Conservation (phyloP, 1,139 yeast species). For the Groenewaldozyma auringiensis region DNA sequence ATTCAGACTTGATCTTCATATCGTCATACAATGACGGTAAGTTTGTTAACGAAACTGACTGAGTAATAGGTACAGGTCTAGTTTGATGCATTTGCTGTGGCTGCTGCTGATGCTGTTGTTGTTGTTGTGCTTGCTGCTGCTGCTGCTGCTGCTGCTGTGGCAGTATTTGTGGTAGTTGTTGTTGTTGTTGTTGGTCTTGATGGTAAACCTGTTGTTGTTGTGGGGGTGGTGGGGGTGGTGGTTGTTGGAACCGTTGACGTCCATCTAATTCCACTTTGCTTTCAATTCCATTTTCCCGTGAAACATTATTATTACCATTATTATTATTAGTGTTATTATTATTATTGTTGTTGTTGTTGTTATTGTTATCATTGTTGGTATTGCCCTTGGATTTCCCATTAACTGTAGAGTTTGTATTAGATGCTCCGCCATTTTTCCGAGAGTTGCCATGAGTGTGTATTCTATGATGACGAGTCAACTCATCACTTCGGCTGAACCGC, state of each 20-base stretch:
- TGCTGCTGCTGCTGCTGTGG: conserved; percentile 6
- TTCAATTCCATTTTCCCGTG: too few relatives aligned
- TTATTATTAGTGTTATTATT: conserved; percentile 5
- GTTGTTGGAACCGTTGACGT: neutral
- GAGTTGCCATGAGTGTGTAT: conserved; percentile 77
- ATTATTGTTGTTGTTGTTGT: conserved; percentile 17
- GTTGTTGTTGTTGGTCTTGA: neutral
- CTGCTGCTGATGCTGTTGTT: conserved; percentile 8
- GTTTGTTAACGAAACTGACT: conserved; percentile 13
- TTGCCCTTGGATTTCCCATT: conserved; percentile 6
- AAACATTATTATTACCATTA: conserved; percentile 1
- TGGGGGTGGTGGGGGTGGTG: conserved; percentile 11
- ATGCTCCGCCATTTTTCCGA: conserved; percentile 38
- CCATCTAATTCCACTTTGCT: too few relatives aligned
- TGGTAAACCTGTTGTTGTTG: neutral
- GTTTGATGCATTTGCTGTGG: conserved; percentile 6
- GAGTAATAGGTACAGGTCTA: conserved; percentile 9
- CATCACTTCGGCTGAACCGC: conserved; percentile 81
- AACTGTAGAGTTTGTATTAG: conserved; percentile 4
- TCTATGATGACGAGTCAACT: conserved; percentile 79
- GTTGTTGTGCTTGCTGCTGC: conserved; percentile 7
- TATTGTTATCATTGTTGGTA: neutral
- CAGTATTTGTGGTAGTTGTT: conserved; percentile 17
- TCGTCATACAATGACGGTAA: conserved; percentile 12
- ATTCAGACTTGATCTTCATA: conserved; percentile 4